phyloP scores from a whole-genome alignment of 2,329 filamentous ascomycete genomes.

The Bretziella fagacearum region DNA sequence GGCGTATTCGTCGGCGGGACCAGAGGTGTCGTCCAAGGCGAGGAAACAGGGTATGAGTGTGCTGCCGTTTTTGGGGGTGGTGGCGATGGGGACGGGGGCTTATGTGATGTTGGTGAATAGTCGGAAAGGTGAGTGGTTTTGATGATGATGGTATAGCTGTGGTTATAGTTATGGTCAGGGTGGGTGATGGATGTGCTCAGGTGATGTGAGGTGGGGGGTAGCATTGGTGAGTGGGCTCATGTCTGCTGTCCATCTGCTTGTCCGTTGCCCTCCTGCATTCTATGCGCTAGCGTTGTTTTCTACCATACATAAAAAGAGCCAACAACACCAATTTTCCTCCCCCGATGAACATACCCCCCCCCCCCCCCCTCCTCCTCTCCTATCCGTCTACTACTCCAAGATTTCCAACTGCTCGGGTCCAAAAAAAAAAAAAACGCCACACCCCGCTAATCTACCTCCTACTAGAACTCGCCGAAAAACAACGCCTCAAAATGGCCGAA shows the following conservation, averaged over 20 bases:
- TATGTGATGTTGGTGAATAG: slow-evolving; percentile 35
- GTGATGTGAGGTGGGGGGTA: neutral
- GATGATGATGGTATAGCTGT: neutral
- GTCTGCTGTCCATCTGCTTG: too few species aligned
- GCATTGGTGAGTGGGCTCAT: too few species aligned
- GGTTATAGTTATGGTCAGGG: neutral
- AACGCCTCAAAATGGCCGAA: slow-evolving; percentile 10
- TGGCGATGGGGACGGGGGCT: slow-evolving; percentile 21
- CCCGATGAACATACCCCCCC: too few species aligned
- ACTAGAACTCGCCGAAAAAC: slow-evolving; percentile 10
- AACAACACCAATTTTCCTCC: too few species aligned
- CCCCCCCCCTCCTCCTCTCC: neutral
- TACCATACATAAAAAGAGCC: too few species aligned
- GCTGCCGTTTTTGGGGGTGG: slow-evolving; percentile 11
- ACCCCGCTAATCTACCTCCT: too few species aligned
- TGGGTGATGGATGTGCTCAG: neutral
- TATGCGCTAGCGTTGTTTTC: too few species aligned
- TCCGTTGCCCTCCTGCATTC: too few species aligned
- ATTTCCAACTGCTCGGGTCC: too few species aligned
- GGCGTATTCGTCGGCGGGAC: neutral
- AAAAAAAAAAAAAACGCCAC: too few species aligned
- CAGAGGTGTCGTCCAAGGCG: neutral
- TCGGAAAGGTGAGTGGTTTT: slow-evolving; percentile 27
- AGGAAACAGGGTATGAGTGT: slow-evolving; percentile 11
- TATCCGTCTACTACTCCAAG: too few species aligned